These are phyloP conservation scores for Coemansia sp. DNA, from an alignment of 192 early-diverging fungal species.

Conservation along the genomic window DNA sequence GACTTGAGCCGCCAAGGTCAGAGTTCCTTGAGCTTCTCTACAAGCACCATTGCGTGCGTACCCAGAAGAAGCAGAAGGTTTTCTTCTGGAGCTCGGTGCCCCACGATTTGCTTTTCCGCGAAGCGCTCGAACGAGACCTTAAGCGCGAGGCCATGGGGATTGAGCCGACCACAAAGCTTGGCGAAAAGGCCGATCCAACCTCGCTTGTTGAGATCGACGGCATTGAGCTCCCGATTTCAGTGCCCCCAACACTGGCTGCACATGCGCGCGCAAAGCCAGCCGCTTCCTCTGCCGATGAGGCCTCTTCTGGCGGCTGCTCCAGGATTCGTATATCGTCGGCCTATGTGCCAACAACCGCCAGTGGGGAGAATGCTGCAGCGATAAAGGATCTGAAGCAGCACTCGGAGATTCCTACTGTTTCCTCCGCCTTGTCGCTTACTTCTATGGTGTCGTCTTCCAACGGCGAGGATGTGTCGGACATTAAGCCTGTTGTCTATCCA, in stretches of 20 bases:
- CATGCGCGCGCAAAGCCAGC: constrained; percentile 18
- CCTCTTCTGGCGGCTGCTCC: background rate
- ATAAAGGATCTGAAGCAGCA: background rate
- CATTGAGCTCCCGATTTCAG: constrained; percentile 50
- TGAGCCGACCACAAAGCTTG: constrained; percentile 73
- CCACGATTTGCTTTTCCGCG: constrained; percentile 91
- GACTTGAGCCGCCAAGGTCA: constrained; percentile 89
- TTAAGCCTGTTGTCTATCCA: constrained; percentile 9
- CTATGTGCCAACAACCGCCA: constrained; percentile 8
- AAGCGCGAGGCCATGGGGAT: constrained; percentile 88
- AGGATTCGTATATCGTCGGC: constrained; percentile 21
- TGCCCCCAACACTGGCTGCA: constrained; percentile 51
- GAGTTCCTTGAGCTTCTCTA: constrained; percentile 93
- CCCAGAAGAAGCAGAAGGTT: constrained; percentile 99
- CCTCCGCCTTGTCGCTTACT: constrained; percentile 25
- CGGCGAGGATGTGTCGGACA: constrained; percentile 15
- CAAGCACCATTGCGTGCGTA: constrained; percentile 94
- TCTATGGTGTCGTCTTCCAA: constrained; percentile 28
- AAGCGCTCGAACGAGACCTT: constrained; percentile 94
- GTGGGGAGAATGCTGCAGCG: background rate
- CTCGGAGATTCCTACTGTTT: constrained; percentile 6
- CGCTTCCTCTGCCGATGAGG: background rate
- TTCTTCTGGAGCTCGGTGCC: constrained; percentile 97
- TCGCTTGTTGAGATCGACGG: constrained; percentile 48
- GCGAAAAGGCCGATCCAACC: constrained; percentile 27